phyloP scores from a whole-genome alignment of 2,329 filamentous ascomycete genomes.

The Leptoxyphium fumago region DNA sequence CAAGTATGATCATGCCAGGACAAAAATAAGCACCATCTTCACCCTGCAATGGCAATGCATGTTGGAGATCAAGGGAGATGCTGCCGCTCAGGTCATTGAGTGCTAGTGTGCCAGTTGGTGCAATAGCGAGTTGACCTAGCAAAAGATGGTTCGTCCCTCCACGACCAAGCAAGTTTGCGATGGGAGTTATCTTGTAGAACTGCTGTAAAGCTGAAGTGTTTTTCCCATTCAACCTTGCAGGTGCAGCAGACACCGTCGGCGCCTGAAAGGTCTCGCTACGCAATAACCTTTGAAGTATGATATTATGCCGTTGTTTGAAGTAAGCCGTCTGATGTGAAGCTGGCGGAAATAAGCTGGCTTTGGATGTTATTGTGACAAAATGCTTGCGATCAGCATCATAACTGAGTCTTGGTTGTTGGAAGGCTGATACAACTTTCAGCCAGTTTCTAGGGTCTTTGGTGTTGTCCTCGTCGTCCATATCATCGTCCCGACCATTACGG shows the following conservation, averaged over 20 bases:
- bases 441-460: conserved; percentile 61
- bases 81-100: conserved; percentile 80
- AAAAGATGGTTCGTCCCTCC: conserved; percentile 76
- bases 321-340: conserved; percentile 69
- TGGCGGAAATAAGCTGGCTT: conserved; percentile 44
- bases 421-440: conserved; percentile 71
- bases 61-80: conserved; percentile 67
- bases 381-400: conserved; percentile 77
- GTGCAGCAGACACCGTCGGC: conserved; percentile 49
- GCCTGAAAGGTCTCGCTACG: conserved; percentile 88
- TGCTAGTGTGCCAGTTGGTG: conserved; percentile 68
- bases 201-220: conserved; percentile 40
- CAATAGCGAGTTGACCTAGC: conserved; percentile 64
- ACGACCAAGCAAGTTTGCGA: conserved; percentile 60
- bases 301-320: conserved; percentile 81
- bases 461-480: conserved; percentile 45
- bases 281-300: conserved; percentile 81
- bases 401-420: conserved; percentile 64
- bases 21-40: conserved; percentile 73
- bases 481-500: conserved; percentile 28
- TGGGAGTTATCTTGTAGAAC: conserved; percentile 77
- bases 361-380: conserved; percentile 51
- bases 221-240: conserved; percentile 15
- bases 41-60: conserved; percentile 63
- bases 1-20: conserved; percentile 87